Percentiles rank a stretch among this genome's conserved stretches.
Conservation (phyloP, 805 yeast genomes). For the Lipomyces oligophaga region DNA sequence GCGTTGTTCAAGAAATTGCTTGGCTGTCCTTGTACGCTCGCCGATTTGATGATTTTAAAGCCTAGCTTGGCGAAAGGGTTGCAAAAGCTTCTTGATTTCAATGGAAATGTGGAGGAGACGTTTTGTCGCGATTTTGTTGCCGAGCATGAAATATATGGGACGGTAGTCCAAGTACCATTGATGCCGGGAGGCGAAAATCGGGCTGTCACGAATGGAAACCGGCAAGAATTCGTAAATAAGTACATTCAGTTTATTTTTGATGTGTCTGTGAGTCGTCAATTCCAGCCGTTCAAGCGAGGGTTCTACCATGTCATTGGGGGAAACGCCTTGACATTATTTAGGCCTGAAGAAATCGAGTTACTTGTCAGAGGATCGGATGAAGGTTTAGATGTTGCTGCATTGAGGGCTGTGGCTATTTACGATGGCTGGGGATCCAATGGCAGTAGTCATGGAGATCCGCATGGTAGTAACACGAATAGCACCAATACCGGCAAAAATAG, state of each 20-base stretch:
- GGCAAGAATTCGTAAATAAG: slow-evolving; percentile 55
- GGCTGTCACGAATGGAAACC: slow-evolving; percentile 57
- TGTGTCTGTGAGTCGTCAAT: slow-evolving; percentile 50
- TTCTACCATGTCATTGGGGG: slow-evolving; percentile 76
- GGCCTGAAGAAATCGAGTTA: slow-evolving; percentile 76
- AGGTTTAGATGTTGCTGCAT: slow-evolving; percentile 59
- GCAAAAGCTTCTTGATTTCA: slow-evolving; percentile 45
- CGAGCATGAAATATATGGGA: slow-evolving; percentile 49
- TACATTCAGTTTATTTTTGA: slow-evolving; percentile 61
- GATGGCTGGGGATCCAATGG: slow-evolving; percentile 50
- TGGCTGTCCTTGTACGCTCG: slow-evolving; percentile 50
- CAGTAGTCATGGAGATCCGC: too few relatives aligned
- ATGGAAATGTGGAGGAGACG: slow-evolving; percentile 43
- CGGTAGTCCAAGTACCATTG: slow-evolving; percentile 47
- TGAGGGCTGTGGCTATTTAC: slow-evolving; percentile 72
- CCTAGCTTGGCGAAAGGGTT: slow-evolving; percentile 63
- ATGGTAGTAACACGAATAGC: slow-evolving; percentile 3
- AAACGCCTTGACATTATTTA: slow-evolving; percentile 71
- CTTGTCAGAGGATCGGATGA: slow-evolving; percentile 75
- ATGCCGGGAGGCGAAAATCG: slow-evolving; percentile 54
- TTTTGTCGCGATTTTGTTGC: slow-evolving; percentile 60
- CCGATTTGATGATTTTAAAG: slow-evolving; percentile 63
- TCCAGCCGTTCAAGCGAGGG: slow-evolving; percentile 61
- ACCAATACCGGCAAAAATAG: slow-evolving; percentile 8
- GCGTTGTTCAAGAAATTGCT: slow-evolving; percentile 73